Evolutionary conservation across 2,329 filamentous ascomycete genomes (phyloP), one percentile per base, ranked within the genome.

Genomic region (Microcera coccophila): DNA sequence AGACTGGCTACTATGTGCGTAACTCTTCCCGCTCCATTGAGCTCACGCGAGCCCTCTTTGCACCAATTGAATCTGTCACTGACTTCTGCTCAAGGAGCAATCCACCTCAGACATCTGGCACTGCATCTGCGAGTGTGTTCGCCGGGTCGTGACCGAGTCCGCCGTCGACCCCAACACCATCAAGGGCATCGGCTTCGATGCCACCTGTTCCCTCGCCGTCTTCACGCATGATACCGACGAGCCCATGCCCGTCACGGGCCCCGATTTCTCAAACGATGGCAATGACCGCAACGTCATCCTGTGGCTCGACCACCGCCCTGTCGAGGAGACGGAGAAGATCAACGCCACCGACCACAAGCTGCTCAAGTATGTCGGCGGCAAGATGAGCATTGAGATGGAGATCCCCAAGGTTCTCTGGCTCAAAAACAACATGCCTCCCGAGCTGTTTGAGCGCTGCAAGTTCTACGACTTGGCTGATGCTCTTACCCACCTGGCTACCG

Each of bases 301-400:
- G 18, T 98, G 93, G 93, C 84, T 98, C 42, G 93, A 98, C 67
- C 93, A 98, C 67, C 82, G 93, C 29, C 89, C 93, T 1, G 81
- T 93, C 12, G 81, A 87, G 47, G 93, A 98, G 75, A 94, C 91
- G 1, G 84, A 87, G 50, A 86, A 87, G 70, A 95, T 98, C 72
- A 98, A 98, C 66, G 81, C 82, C 41, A 97, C 93, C 3, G 78
- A 84, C 40, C 93, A 98, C 73, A 93, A 94, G 66, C 75, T 98
- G 41, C 80, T 98, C 45, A 86, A 90, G 60, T 98, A 98, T 62
- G 93, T 98, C 15, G 93, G 93, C 55, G 93, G 93, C 50, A 91
- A 86, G 64, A 98, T 98, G 93, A 95, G 89, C 64, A 91, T 96
- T 53, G 93, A 98, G 74, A 98, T 98, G 93, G 93, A 98, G 67